A percentile compares a stretch with the other conserved stretches of the same genome.
phyloP scores from a whole-genome alignment of 1,284 basidiomycete genomes.

The Malassezia cuniculi region DNA sequence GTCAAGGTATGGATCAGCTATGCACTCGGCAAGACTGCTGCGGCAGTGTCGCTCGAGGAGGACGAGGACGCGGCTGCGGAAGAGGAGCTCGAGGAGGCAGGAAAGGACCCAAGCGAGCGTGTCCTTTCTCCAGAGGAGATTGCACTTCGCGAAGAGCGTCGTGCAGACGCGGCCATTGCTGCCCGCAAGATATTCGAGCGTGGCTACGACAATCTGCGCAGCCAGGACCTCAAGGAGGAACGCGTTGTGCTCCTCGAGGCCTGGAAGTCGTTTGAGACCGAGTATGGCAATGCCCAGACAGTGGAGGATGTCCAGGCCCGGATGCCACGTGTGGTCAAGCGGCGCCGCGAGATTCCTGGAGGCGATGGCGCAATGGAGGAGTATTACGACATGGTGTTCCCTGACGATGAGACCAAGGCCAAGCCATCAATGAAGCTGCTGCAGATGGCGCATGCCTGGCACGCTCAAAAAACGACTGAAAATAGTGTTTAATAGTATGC shows the following conservation, averaged over 20 bases:
- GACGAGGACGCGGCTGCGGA: constrained; percentile 54
- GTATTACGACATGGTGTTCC: constrained; percentile 43
- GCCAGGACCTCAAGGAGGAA: constrained; percentile 71
- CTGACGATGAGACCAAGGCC: constrained; percentile 36
- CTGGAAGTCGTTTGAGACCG: constrained; percentile 81
- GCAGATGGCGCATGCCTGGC: constrained; percentile 37
- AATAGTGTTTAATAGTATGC: background rate
- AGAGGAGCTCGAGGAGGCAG: constrained; percentile 15
- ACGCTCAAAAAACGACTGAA: constrained; percentile 21
- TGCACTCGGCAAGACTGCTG: constrained; percentile 47
- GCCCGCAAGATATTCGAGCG: constrained; percentile 70
- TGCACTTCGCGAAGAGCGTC: constrained; percentile 46
- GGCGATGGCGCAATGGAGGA: constrained; percentile 33
- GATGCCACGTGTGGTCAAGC: constrained; percentile 80
- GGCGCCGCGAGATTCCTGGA: constrained; percentile 40
- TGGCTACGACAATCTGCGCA: constrained; percentile 72
- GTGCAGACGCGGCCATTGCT: constrained; percentile 53
- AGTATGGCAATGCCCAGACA: constrained; percentile 53
- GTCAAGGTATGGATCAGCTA: constrained; percentile 56
- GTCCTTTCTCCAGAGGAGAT: constrained; percentile 18
- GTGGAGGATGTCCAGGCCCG: constrained; percentile 67
- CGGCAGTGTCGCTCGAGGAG: constrained; percentile 58
- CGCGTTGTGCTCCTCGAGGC: constrained; percentile 77
- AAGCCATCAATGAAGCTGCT: constrained; percentile 39
- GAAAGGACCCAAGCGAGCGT: background rate